Conservation (phyloP, 1,139 yeast genomes). For the Scheffersomyces insectosa region DNA sequence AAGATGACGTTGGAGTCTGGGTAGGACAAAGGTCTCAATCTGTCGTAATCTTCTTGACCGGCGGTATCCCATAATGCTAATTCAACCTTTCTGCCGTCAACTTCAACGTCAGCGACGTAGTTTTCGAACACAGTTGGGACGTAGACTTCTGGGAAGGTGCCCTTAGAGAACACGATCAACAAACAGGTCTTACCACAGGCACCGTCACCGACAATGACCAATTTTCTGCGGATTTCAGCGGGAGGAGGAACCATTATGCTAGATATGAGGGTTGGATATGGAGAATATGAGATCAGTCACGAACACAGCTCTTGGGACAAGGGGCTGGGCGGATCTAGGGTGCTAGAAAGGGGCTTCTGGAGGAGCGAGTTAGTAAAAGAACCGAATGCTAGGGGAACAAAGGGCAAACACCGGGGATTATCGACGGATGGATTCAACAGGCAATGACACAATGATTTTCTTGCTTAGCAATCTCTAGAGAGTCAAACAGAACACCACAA, state of each 20-base stretch:
- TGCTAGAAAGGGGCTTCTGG: too few relatives aligned
- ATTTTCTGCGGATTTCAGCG: conserved; percentile 74
- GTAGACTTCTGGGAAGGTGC: conserved; percentile 93
- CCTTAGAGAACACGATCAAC: conserved; percentile 85
- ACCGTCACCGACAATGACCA: conserved; percentile 87
- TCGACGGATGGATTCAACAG: too few relatives aligned
- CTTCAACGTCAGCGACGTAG: conserved; percentile 92
- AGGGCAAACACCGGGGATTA: too few relatives aligned
- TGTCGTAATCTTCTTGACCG: conserved; percentile 96
- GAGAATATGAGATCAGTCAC: too few relatives aligned
- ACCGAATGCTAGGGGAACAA: too few relatives aligned
- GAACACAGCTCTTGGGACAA: too few relatives aligned
- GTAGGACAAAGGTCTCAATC: conserved; percentile 89
- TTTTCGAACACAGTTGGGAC: conserved; percentile 96
- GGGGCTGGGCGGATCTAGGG: too few relatives aligned
- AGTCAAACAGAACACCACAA: too few relatives aligned
- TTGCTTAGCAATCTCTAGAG: too few relatives aligned
- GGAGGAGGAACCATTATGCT: conserved; percentile 49
- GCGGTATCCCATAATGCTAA: conserved; percentile 98
- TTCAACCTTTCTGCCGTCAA: conserved; percentile 91
- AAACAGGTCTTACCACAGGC: conserved; percentile 86
- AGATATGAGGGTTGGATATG: background rate
- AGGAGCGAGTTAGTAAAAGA: too few relatives aligned
- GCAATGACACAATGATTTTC: too few relatives aligned
- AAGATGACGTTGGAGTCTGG: conserved; percentile 92